These are phyloP conservation scores for Volvox carteri DNA, from an alignment of 163 green algal genomes.

Conservation along the genomic window DNA sequence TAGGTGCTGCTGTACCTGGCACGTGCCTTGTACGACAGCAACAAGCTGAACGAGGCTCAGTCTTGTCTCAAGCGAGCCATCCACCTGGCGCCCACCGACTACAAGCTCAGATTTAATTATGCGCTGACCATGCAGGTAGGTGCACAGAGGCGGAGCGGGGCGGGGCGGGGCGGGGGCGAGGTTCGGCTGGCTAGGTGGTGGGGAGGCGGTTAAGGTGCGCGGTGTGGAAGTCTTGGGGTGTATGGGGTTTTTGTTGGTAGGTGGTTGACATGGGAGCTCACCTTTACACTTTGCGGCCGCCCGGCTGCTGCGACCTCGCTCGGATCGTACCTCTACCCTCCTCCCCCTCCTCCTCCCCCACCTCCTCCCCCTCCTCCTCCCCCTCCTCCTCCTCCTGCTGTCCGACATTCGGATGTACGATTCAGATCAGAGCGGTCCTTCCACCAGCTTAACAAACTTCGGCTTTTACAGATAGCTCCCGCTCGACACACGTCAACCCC, in stretches of 20 bases:
- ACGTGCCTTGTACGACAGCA: slow-evolving; percentile 82
- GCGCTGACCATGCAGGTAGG: slow-evolving; percentile 86
- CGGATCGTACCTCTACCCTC: not conserved
- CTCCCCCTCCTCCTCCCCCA: not conserved
- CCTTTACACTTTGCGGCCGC: no score
- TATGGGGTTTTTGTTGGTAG: not conserved
- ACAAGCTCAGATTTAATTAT: slow-evolving; percentile 89
- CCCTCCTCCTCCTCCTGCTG: not conserved
- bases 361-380: not conserved
- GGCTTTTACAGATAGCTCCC: no score
- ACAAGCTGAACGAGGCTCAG: slow-evolving; percentile 80
- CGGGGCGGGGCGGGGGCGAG: not conserved
- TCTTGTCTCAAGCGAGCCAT: slow-evolving; percentile 81
- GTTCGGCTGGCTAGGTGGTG: not conserved
- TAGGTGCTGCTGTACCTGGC: slow-evolving; percentile 89
- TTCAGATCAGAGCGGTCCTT: no score
- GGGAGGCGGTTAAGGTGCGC: not conserved
- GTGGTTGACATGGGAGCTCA: no score
- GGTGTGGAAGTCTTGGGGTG: not conserved
- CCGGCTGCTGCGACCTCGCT: not conserved
- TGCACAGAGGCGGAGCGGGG: not conserved
- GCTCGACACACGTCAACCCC: no score
- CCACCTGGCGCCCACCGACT: slow-evolving; percentile 84
- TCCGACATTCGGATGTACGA: no score
- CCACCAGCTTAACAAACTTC: no score